A percentile compares a stretch with the other conserved stretches of the same genome.
These are phyloP conservation scores for Lolium multiflorum DNA, from an alignment of 176 grass and related monocot genomes.

Conservation along the genomic window DNA sequence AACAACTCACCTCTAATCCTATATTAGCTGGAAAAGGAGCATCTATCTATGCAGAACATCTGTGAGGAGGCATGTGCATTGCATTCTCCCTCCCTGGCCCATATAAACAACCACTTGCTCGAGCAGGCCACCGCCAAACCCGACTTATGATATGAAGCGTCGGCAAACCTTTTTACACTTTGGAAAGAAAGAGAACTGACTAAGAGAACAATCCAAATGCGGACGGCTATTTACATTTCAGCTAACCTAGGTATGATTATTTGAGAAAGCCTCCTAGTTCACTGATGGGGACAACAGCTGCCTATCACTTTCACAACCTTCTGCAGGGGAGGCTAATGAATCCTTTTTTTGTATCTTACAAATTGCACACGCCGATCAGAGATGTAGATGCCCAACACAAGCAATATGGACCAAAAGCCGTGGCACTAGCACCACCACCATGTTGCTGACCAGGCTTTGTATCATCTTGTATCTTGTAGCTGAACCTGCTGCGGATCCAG, in stretches of 20 bases:
- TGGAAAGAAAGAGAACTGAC: conserved; percentile 38
- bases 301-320: conserved; percentile 53
- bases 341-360: conserved; percentile 71
- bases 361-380: conserved; percentile 56
- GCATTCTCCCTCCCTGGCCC: conserved; percentile 51
- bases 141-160: conserved; percentile 79
- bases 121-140: conserved; percentile 57
- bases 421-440: not conserved
- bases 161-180: conserved; percentile 71
- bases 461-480: conserved; percentile 60
- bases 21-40: conserved; percentile 53
- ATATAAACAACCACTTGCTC: conserved; percentile 73
- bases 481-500: conserved; percentile 40
- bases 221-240: conserved; percentile 82
- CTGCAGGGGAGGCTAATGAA: conserved; percentile 88
- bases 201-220: conserved; percentile 58
- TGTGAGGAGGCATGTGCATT: conserved; percentile 42
- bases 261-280: conserved; percentile 66
- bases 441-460: conserved; percentile 39
- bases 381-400: conserved; percentile 38
- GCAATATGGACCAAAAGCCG: conserved; percentile 40
- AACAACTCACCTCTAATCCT: conserved; percentile 45
- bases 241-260: conserved; percentile 79
- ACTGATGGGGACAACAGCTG: conserved; percentile 48
- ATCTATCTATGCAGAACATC: conserved; percentile 49